Evolutionary conservation across 495 filamentous ascomycete genomes (phyloP).

Genomic region (Penicillium lagena): DNA sequence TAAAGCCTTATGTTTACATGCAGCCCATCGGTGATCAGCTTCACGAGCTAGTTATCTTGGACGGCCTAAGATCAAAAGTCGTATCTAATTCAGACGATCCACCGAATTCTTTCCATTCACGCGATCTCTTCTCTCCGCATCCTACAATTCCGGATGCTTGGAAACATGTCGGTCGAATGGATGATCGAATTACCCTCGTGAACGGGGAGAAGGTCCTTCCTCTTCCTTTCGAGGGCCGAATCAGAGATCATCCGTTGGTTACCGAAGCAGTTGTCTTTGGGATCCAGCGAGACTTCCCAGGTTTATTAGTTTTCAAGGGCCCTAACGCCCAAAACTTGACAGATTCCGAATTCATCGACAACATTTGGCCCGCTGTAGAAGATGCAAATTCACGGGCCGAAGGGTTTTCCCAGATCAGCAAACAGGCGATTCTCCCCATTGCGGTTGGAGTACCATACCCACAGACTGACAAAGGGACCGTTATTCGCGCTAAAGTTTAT

Average conservation of each 20-base stretch:
- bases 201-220: conserved; percentile 71
- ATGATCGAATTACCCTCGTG: conserved; percentile 56
- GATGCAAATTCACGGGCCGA: conserved; percentile 44
- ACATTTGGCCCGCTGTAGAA: conserved; percentile 43
- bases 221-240: conserved; percentile 49
- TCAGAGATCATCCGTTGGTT: conserved; percentile 44
- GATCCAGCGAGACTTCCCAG: conserved; percentile 39
- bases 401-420: conserved; percentile 45
- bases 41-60: conserved; percentile 47
- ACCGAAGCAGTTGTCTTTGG: conserved; percentile 57
- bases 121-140: conserved; percentile 59
- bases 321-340: conserved; percentile 13
- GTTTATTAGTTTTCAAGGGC: conserved; percentile 44
- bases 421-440: no score
- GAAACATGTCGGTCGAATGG: conserved; percentile 57
- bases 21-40: conserved; percentile 37
- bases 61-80: conserved; percentile 44
- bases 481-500: conserved; percentile 51
- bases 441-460: conserved; percentile 20
- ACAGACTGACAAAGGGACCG: conserved; percentile 48
- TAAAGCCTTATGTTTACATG: conserved; percentile 41
- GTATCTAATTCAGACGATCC: conserved; percentile 47
- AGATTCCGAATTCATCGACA: conserved; percentile 35
- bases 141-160: conserved; percentile 51
- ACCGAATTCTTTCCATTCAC: conserved; percentile 46